Conservation (phyloP, 495 filamentous ascomycete genomes). For the Penicillium simplicissimum region DNA sequence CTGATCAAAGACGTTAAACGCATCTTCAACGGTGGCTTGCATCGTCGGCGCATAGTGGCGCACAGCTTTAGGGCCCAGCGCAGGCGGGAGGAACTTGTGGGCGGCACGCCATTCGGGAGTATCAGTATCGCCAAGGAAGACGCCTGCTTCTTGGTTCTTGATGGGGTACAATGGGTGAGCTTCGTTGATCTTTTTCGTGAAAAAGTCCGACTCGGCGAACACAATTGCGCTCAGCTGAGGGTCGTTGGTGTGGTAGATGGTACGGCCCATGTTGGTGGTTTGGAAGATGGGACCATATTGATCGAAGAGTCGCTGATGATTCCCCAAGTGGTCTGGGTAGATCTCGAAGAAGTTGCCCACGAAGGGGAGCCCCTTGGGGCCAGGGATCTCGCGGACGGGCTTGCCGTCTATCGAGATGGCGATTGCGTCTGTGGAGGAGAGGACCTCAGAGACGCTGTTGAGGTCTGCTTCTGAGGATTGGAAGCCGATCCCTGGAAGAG, state of each 20-base stretch:
- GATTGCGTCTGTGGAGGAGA: slow-evolving; percentile 29
- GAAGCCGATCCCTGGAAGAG: slow-evolving; percentile 40
- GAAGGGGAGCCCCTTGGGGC: slow-evolving; percentile 48
- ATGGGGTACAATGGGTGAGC: slow-evolving; percentile 50
- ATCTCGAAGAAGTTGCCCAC: slow-evolving; percentile 55
- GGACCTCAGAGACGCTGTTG: slow-evolving; percentile 28
- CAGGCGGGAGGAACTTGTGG: slow-evolving; percentile 58
- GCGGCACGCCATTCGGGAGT: slow-evolving; percentile 43
- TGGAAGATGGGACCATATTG: slow-evolving; percentile 55
- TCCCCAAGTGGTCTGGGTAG: slow-evolving; percentile 58
- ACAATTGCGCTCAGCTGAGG: slow-evolving; percentile 39
- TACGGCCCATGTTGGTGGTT: slow-evolving; percentile 53
- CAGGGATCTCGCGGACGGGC: slow-evolving; percentile 41
- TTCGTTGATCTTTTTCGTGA: slow-evolving; percentile 53
- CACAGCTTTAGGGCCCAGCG: slow-evolving; percentile 53
- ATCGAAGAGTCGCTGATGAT: slow-evolving; percentile 55
- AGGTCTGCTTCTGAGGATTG: slow-evolving; percentile 28
- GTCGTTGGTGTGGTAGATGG: slow-evolving; percentile 51
- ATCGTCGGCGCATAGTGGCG: slow-evolving; percentile 55
- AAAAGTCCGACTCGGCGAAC: slow-evolving; percentile 49
- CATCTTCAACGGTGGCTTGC: slow-evolving; percentile 42
- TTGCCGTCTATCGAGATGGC: slow-evolving; percentile 41
- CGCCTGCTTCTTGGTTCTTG: slow-evolving; percentile 40
- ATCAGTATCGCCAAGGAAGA: slow-evolving; percentile 55
- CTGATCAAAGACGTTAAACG: slow-evolving; percentile 53